phyloP scores from a whole-genome alignment of 345 rosid genomes.

The Salix koriyanagi region DNA sequence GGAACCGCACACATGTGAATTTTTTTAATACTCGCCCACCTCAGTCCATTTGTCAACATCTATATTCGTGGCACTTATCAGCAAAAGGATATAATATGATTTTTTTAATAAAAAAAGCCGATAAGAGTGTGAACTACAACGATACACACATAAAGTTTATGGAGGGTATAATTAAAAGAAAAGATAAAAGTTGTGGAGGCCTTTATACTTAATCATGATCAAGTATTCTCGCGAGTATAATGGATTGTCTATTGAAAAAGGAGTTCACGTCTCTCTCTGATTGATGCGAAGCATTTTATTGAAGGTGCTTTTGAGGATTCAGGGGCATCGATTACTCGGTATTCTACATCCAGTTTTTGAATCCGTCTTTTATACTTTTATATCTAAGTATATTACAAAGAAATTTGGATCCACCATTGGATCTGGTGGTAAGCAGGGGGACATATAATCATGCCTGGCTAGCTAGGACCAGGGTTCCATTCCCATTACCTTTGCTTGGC shows the following conservation, averaged over 20 bases:
- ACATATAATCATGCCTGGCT: background rate
- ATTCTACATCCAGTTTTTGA: background rate
- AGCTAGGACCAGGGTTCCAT: background rate
- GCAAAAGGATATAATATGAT: background rate
- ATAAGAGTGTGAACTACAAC: slow-evolving; percentile 8
- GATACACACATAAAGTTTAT: background rate
- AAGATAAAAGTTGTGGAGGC: background rate
- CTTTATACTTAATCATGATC: background rate
- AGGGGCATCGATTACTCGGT: background rate
- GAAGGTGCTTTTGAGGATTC: background rate
- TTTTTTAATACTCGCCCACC: background rate
- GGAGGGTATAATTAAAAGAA: too few relatives aligned
- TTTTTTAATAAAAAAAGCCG: background rate
- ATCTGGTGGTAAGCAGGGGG: background rate
- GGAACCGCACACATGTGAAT: background rate
- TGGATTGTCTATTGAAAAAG: slow-evolving; percentile 1
- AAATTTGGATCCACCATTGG: background rate
- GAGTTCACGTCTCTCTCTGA: background rate
- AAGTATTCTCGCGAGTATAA: slow-evolving; percentile 1
- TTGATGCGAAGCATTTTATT: background rate
- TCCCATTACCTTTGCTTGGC: background rate
- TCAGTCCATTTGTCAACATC: background rate
- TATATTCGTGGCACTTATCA: background rate
- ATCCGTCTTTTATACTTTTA: background rate
- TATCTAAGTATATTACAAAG: background rate